Percentiles rank a stretch among this genome's conserved stretches.
These are phyloP conservation scores for Kazachstania bromeliacearum DNA, from an alignment of 805 yeast genomes.

Conservation along the genomic window DNA sequence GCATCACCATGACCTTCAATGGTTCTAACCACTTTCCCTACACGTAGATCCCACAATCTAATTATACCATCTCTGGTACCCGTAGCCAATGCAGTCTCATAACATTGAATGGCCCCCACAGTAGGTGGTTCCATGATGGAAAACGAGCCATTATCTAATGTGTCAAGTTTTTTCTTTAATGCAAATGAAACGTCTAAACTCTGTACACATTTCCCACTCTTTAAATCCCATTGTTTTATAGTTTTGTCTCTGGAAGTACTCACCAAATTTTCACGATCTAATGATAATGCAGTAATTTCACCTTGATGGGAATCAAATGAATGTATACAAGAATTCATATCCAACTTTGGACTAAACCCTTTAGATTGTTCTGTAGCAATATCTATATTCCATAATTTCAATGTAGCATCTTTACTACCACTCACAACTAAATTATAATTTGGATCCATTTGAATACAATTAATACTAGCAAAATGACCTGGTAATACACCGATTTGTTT, in stretches of 20 bases:
- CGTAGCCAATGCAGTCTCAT: slow-evolving; percentile 67
- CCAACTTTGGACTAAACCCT: slow-evolving; percentile 15
- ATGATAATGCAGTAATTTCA: slow-evolving; percentile 53
- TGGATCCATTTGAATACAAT: slow-evolving; percentile 51
- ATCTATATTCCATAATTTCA: slow-evolving; percentile 51
- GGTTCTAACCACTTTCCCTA: slow-evolving; percentile 55
- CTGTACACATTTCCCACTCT: slow-evolving; percentile 55
- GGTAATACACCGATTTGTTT: slow-evolving; percentile 42
- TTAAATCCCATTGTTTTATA: slow-evolving; percentile 66
- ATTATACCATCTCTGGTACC: slow-evolving; percentile 71
- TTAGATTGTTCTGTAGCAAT: slow-evolving; percentile 19
- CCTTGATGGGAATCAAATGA: slow-evolving; percentile 58
- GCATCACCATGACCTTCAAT: slow-evolving; percentile 61
- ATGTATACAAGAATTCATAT: slow-evolving; percentile 29
- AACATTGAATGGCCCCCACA: slow-evolving; percentile 59
- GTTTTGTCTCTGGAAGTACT: slow-evolving; percentile 66
- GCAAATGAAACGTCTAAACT: slow-evolving; percentile 47
- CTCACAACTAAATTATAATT: slow-evolving; percentile 29
- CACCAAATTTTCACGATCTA: slow-evolving; percentile 42
- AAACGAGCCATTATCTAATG: slow-evolving; percentile 4
- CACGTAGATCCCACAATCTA: slow-evolving; percentile 65
- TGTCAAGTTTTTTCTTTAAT: slow-evolving; percentile 9
- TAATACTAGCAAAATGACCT: slow-evolving; percentile 59
- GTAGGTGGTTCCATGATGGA: slow-evolving; percentile 29
- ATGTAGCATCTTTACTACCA: slow-evolving; percentile 57